Evolutionary conservation across 2,329 filamentous ascomycete species (phyloP).

Genomic region (Colletotrichum lentis): DNA sequence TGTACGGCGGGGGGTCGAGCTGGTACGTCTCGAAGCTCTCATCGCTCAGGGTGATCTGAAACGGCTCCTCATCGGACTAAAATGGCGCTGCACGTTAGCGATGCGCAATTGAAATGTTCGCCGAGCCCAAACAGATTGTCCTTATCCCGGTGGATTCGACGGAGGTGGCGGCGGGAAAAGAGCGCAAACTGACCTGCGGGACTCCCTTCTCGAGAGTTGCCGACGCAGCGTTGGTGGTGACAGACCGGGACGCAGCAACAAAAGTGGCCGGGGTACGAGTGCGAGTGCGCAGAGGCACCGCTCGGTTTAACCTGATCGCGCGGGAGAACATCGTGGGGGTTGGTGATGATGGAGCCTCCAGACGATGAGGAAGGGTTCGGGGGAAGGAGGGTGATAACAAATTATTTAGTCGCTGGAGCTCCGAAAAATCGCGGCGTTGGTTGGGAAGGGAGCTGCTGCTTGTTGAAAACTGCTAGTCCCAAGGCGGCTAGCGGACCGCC

Average conservation of each 20-base stretch:
- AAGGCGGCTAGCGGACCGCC: conserved; percentile 40
- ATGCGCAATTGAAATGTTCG: conserved; percentile 1
- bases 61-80: conserved; percentile 92
- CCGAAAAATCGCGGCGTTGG: conserved; percentile 55
- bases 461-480: conserved; percentile 51
- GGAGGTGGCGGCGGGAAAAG: conserved; percentile 29
- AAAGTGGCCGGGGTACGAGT: conserved; percentile 55
- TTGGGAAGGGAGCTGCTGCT: conserved; percentile 47
- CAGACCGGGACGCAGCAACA: conserved; percentile 70
- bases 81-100: conserved; percentile 31
- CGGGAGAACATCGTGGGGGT: conserved; percentile 72
- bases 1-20: conserved; percentile 94
- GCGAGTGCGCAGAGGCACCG: conserved; percentile 66
- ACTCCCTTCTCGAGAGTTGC: conserved; percentile 83
- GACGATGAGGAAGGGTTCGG: conserved; percentile 45
- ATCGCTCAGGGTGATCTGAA: conserved; percentile 91
- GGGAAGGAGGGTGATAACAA: conserved; percentile 43
- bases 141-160: neutral
- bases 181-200: conserved; percentile 54
- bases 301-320: conserved; percentile 69
- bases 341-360: conserved; percentile 45
- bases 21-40: conserved; percentile 99
- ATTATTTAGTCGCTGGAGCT: conserved; percentile 48
- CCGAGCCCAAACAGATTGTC: neutral
- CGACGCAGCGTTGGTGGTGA: conserved; percentile 95